Evolutionary conservation across 2,329 filamentous ascomycete genomes (phyloP).

Genomic region (Plectosphaerella sp.): DNA sequence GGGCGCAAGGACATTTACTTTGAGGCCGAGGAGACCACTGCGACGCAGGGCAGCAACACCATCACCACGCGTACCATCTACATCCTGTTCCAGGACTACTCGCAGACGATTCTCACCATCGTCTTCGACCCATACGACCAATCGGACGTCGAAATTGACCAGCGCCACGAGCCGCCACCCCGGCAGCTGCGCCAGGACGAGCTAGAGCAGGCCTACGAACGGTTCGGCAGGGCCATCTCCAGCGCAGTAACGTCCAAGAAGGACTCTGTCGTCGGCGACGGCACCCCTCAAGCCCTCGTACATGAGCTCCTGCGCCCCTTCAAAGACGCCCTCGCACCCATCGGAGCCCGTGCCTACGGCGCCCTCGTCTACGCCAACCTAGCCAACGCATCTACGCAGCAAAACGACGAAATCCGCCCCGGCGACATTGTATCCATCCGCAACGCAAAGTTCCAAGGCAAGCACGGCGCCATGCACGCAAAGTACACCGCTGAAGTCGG

Average conservation of each 20-base stretch:
- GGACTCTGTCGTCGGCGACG: constrained; percentile 78
- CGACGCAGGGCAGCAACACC: constrained; percentile 64
- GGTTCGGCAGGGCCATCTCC: constrained; percentile 74
- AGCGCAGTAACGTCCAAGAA: constrained; percentile 68
- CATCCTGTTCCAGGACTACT: constrained; percentile 93
- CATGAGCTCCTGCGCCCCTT: constrained; percentile 72
- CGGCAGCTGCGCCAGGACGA: constrained; percentile 83
- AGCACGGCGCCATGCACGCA: constrained; percentile 90
- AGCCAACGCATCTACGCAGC: constrained; percentile 85
- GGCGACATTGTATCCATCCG: constrained; percentile 92
- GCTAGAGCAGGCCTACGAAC: constrained; percentile 78
- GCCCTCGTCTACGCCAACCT: constrained; percentile 92
- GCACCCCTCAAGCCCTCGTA: constrained; percentile 73
- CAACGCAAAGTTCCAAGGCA: constrained; percentile 91
- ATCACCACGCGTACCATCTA: constrained; percentile 76
- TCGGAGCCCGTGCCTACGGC: constrained; percentile 87
- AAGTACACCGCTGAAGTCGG: constrained; percentile 90
- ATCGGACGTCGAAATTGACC: constrained; percentile 69
- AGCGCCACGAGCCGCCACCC: constrained; percentile 82
- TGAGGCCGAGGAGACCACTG: constrained; percentile 74
- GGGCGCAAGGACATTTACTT: constrained; percentile 77
- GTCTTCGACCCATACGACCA: constrained; percentile 74
- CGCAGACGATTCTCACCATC: constrained; percentile 82
- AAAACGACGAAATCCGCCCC: constrained; percentile 87
- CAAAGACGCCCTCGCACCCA: constrained; percentile 69